Evolutionary conservation across 805 yeast genomes (phyloP), one percentile per base, ranked within the genome.

Genomic region (Blastobotrys parvus): DNA sequence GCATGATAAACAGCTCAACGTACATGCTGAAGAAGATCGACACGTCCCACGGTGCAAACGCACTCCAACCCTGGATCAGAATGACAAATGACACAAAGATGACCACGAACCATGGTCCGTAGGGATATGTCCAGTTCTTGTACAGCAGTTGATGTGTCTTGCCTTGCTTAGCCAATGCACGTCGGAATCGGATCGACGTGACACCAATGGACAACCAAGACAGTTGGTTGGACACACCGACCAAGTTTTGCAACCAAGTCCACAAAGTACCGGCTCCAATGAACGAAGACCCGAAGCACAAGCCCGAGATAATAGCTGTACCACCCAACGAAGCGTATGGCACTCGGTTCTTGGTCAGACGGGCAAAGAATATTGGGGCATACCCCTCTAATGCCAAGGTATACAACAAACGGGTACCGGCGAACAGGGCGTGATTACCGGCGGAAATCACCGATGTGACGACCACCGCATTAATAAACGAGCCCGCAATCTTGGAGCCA

Each of bases 1-100:
- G 67, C 59, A 80, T 77, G 10, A 78, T 56, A 38, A 80, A 65
- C 44, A 80, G 58, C 1, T 82, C 77, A 8, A 85, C 81, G 55
- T 81, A 81, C 47, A 80, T 74, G 8, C 83, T 70, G 54, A 81
- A 78, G 58, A 81, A 81, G 27, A 72, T 69, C 59, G 77, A 65
- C 0, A 75, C 69, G 57, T 70, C 69, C 89, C 89, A 81, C 36
- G 84, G 84, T 40, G 71, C 68, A 51, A 78, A 75, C 30, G 72
- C 64, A 3, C 77, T 61, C 82, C 83, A 78, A 3, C 84, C 82
- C 56, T 78, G 85, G 29, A 78, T 68, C 31, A 78, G 59, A 11
- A 72, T 74, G 37, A 78, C 65, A 30, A 77, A 67, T 0, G 68
- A 47, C 44, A 71, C 72, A 39, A 70, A 57, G 4, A 67, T 50